Percentiles rank a stretch among this genome's conserved stretches.
Conservation (phyloP, 2,329 filamentous ascomycete species). For the Penicillium sp. region DNA sequence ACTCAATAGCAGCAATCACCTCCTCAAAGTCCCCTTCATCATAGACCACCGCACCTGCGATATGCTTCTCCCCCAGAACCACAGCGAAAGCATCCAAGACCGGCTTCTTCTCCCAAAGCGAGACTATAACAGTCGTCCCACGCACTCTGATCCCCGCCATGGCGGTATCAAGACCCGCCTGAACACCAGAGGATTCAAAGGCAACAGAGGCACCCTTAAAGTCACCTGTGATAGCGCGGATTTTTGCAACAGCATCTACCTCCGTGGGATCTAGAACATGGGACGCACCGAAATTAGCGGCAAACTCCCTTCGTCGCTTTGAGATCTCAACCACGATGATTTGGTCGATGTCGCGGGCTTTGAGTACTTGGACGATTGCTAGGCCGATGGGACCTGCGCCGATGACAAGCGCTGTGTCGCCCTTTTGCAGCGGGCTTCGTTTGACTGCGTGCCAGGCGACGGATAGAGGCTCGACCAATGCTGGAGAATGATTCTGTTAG, state of each 20-base stretch:
- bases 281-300: constrained; percentile 57
- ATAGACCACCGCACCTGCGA: constrained; percentile 51
- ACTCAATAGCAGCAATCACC: constrained; percentile 55
- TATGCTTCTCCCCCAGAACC: constrained; percentile 55
- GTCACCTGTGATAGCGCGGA: constrained; percentile 50
- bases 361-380: constrained; percentile 59
- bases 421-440: constrained; percentile 48
- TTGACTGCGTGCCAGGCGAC: constrained; percentile 66
- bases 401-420: constrained; percentile 56
- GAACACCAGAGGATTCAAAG: constrained; percentile 65
- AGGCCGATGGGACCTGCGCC: constrained; percentile 66
- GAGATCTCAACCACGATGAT: constrained; percentile 63
- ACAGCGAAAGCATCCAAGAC: constrained; percentile 57
- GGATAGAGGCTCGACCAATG: constrained; percentile 63
- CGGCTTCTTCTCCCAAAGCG: constrained; percentile 62
- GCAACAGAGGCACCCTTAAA: constrained; percentile 55
- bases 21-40: constrained; percentile 58
- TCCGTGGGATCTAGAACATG: constrained; percentile 54
- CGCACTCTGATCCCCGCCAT: constrained; percentile 54
- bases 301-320: constrained; percentile 53
- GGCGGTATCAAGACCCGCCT: constrained; percentile 49
- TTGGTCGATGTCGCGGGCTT: constrained; percentile 52
- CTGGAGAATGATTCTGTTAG: constrained; percentile 31
- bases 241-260: constrained; percentile 49
- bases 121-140: constrained; percentile 63